phyloP scores from a whole-genome alignment of 2,329 filamentous ascomycete genomes.

The Scopulariopsis brevicaulis region DNA sequence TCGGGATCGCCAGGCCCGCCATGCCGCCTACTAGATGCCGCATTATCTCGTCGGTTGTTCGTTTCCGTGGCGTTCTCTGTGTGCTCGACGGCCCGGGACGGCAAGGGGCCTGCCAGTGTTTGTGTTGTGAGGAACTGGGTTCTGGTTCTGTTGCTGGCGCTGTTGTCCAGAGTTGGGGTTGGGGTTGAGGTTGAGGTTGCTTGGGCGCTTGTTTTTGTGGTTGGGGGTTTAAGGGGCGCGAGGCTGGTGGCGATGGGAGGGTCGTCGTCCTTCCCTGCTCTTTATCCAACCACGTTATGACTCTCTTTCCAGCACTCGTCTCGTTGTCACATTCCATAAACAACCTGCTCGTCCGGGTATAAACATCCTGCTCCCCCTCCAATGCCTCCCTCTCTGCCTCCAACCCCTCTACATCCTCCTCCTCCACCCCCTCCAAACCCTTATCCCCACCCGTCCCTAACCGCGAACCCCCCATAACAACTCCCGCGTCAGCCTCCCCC shows the following conservation, averaged over 20 bases:
- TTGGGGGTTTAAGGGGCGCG: no score
- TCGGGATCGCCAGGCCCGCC: constrained; percentile 17
- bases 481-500: neutral
- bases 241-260: neutral
- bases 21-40: constrained; percentile 17
- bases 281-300: neutral
- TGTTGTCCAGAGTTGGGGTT: neutral
- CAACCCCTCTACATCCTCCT: neutral
- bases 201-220: neutral
- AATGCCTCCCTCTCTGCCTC: constrained; percentile 11
- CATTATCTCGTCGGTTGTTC: constrained; percentile 14
- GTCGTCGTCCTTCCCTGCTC: neutral
- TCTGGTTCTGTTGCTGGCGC: neutral
- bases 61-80: neutral
- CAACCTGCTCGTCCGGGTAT: neutral
- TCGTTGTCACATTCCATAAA: neutral
- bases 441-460: neutral
- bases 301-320: neutral
- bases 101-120: no score
- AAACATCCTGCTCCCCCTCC: neutral
- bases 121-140: neutral
- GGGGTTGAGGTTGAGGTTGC: neutral
- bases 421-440: neutral
- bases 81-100: neutral
- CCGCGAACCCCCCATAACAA: neutral